Evolutionary conservation across 1,284 basidiomycete species (phyloP), one percentile per base, ranked within the genome.

Genomic region (Tremellales sp.): DNA sequence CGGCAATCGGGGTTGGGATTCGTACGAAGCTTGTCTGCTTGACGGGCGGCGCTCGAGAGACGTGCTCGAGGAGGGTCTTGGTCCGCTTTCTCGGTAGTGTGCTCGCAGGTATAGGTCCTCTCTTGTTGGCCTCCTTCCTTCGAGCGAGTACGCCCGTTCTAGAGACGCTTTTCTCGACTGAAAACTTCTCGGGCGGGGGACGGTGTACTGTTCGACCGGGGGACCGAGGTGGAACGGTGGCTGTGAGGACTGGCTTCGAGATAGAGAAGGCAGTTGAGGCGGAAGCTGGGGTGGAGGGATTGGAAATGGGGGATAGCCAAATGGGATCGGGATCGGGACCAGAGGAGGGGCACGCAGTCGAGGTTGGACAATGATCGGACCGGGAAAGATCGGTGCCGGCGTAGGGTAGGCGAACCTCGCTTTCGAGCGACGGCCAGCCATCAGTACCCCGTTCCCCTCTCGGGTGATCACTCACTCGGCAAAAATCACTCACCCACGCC

Each of bases 161-260:
- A n/a, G n/a, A n/a, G n/a, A n/a, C n/a, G n/a, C n/a, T n/a, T n/a
- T n/a, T n/a, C n/a, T n/a, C n/a, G n/a, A n/a, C n/a, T n/a, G n/a
- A n/a, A n/a, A n/a, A n/a, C 12, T 6, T 12, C 21, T 7, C 7
- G 37, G 37, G 6, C 14, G 21, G 7, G 37, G 37, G 8, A 39
- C 24, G 19, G 37, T n/a, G n/a, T n/a, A 24, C 9, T 12, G 18
- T 18, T 39, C 22, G 19, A 18, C 37, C 14, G 9, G 37, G 9
- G 37, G 37, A 39, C 37, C 40, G 7, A 42, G 40, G n/a, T 29
- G 18, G 18, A 35, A 12, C 8, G 29, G 18, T 35, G 42, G 42
- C n/a, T 14, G 19, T 35, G 42, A 18, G 24, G 14, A 18, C 6
- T 24, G n/a, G n/a, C n/a, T n/a, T n/a, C n/a, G n/a, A n/a, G 42